Evolutionary conservation across 2,329 filamentous ascomycete species (phyloP).

Genomic region (Aspergillus niger): DNA sequence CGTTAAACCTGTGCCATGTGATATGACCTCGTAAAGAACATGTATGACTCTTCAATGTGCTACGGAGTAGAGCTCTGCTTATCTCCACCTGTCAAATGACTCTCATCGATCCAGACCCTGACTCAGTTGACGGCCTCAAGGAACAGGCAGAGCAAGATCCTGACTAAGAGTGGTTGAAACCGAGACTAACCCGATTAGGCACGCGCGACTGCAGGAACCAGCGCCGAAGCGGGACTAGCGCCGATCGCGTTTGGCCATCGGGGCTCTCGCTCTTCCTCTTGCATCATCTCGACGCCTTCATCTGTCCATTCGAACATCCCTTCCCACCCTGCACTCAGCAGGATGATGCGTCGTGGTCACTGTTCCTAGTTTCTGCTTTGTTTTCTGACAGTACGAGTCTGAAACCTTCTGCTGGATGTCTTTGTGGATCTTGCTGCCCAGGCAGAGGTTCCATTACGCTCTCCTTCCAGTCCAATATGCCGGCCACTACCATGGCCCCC

Average conservation of each 20-base stretch:
- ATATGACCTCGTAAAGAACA: too few species aligned
- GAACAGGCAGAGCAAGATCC: too few species aligned
- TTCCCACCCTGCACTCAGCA: neutral
- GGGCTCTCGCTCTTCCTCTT: neutral
- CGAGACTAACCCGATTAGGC: neutral
- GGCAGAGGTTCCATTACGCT: constrained; percentile 27
- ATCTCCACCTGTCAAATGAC: too few species aligned
- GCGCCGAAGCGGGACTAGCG: neutral
- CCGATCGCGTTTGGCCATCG: neutral
- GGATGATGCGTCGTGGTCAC: neutral
- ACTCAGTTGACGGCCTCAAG: too few species aligned
- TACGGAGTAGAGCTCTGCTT: too few species aligned
- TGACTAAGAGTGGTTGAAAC: neutral
- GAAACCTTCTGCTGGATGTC: constrained; percentile 34
- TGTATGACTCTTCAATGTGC: too few species aligned
- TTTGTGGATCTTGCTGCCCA: constrained; percentile 23
- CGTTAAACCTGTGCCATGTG: too few species aligned
- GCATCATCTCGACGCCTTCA: constrained; percentile 1
- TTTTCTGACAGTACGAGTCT: neutral
- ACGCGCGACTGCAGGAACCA: neutral
- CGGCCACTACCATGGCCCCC: constrained; percentile 27
- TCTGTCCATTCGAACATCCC: neutral
- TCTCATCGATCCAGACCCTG: too few species aligned
- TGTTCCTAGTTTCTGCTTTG: neutral
- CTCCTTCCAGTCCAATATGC: constrained; percentile 33